phyloP scores from a whole-genome alignment of 345 rosid genomes.

The Arabis alpina region DNA sequence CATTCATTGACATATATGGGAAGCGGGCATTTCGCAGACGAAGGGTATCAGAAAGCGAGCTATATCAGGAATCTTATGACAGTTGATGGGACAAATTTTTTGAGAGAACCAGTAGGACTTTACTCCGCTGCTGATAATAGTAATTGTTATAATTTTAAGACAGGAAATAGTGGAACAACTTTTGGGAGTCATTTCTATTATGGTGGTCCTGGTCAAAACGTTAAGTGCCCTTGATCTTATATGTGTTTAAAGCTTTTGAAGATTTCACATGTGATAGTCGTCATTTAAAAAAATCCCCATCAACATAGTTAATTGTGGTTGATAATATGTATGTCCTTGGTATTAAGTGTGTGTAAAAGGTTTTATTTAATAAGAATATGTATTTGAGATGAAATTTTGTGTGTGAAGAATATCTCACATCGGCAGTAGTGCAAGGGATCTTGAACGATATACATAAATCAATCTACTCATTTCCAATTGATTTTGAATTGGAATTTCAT shows the following conservation, averaged over 20 bases:
- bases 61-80: conserved; percentile 57
- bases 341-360: too few species aligned
- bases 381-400: too few species aligned
- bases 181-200: conserved; percentile 59
- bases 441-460: too few species aligned
- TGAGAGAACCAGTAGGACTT: conserved; percentile 51
- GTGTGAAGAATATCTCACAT: too few species aligned
- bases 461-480: too few species aligned
- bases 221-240: not conserved
- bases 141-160: conserved; percentile 53
- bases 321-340: too few species aligned
- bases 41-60: conserved; percentile 60
- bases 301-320: too few species aligned
- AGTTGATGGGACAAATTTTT: conserved; percentile 57
- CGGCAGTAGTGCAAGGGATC: too few species aligned
- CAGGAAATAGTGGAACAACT: conserved; percentile 41
- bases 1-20: conserved; percentile 76
- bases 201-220: conserved; percentile 57
- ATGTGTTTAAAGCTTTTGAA: too few species aligned
- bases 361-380: too few species aligned
- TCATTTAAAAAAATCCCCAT: too few species aligned
- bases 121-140: conserved; percentile 49
- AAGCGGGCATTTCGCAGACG: conserved; percentile 62
- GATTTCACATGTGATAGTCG: not conserved
- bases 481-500: too few species aligned